Percentiles rank a stretch among this genome's conserved stretches.
These are phyloP conservation scores for Chlamydomonas sphaeroides DNA, from an alignment of 139 green algal genomes.

Conservation along the genomic window DNA sequence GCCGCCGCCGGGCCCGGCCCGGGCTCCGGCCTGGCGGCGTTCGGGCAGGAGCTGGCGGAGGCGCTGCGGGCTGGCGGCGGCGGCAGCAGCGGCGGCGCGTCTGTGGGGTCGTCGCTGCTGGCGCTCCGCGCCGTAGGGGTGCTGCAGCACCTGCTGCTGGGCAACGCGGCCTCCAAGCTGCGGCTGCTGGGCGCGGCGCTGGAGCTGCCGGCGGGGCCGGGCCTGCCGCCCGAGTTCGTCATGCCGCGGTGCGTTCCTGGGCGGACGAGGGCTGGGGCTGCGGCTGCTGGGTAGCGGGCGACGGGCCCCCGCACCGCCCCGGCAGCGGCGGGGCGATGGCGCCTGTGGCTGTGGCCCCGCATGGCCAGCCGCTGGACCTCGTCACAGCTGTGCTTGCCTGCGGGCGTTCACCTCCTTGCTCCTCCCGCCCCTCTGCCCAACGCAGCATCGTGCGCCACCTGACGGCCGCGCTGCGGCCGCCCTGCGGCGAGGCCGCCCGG, in stretches of 20 bases:
- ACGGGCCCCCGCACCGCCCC: too few species aligned
- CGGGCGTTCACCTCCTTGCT: not conserved
- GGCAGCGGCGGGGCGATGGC: not conserved
- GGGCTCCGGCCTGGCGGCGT: slow-evolving; percentile 20
- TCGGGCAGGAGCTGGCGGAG: slow-evolving; percentile 55
- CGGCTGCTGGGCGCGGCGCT: slow-evolving; percentile 53
- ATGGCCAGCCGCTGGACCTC: too few species aligned
- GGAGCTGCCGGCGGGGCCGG: slow-evolving; percentile 12
- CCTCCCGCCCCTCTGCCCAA: too few species aligned
- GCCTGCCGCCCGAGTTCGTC: slow-evolving; percentile 38
- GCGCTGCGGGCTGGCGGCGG: slow-evolving; percentile 36
- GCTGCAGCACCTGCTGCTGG: slow-evolving; percentile 57
- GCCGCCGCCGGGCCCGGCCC: not conserved
- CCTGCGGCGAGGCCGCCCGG: slow-evolving; percentile 27
- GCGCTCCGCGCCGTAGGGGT: slow-evolving; percentile 50
- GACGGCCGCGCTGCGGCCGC: slow-evolving; percentile 8
- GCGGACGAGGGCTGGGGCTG: not conserved
- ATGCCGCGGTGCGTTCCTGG: slow-evolving; percentile 32
- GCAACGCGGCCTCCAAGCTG: slow-evolving; percentile 51
- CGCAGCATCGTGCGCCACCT: slow-evolving; percentile 16
- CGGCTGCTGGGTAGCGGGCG: too few species aligned
- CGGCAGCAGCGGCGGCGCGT: not conserved
- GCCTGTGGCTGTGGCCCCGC: not conserved
- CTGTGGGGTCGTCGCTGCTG: slow-evolving; percentile 1
- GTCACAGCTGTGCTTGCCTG: not conserved